These are phyloP conservation scores for Penicillium lagena DNA, from an alignment of 495 filamentous ascomycete genomes.

Conservation along the genomic window DNA sequence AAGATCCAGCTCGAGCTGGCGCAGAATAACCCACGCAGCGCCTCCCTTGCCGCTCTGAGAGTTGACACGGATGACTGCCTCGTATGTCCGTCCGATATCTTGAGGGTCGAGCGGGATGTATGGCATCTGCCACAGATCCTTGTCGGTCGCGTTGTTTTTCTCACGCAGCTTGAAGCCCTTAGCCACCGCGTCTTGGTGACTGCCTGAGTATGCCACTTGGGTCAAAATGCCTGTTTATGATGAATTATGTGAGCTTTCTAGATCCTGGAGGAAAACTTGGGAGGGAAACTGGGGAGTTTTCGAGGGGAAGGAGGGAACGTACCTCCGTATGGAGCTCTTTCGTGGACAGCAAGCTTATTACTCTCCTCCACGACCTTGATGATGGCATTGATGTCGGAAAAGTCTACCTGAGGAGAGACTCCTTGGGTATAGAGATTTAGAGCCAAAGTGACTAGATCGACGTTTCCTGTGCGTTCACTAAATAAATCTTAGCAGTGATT, in stretches of 20 bases:
- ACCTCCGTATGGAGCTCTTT: conserved; percentile 89
- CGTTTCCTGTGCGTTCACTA: conserved; percentile 83
- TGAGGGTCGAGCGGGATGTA: conserved; percentile 91
- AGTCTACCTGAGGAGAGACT: conserved; percentile 81
- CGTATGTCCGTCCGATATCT: conserved; percentile 93
- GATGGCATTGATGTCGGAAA: conserved; percentile 81
- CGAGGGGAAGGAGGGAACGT: too few species aligned
- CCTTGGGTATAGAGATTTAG: conserved; percentile 97
- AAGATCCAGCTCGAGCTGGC: conserved; percentile 82
- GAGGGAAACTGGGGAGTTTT: too few species aligned
- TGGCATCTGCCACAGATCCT: conserved; percentile 66
- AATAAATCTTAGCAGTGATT: too few species aligned
- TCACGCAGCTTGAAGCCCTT: conserved; percentile 83
- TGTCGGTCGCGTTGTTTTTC: conserved; percentile 46
- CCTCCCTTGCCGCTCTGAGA: conserved; percentile 94
- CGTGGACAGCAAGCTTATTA: conserved; percentile 92
- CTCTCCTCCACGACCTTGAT: conserved; percentile 87
- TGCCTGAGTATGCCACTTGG: conserved; percentile 63
- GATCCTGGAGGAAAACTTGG: too few species aligned
- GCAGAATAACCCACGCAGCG: conserved; percentile 89
- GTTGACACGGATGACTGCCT: conserved; percentile 97
- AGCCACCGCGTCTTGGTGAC: conserved; percentile 96
- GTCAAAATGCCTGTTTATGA: too few species aligned
- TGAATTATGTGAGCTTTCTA: too few species aligned
- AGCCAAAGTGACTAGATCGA: conserved; percentile 89